phyloP scores from a whole-genome alignment of 1,139 yeast species.

The Kodamaea suecica region DNA sequence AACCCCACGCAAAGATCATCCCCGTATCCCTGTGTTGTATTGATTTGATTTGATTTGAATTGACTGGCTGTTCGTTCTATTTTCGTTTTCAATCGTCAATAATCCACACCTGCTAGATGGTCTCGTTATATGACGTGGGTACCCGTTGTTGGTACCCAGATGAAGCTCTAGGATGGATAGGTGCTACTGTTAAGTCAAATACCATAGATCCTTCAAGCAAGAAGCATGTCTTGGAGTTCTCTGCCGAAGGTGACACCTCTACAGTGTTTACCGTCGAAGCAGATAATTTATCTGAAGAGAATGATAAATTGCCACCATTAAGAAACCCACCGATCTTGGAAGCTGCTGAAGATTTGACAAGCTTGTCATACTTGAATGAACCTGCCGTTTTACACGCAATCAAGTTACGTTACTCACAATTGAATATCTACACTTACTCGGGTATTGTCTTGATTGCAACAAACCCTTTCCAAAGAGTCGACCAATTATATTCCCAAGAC shows the following conservation, averaged over 20 bases:
- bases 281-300: slow-evolving; percentile 46
- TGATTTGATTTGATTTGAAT: no score
- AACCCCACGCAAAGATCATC: no score
- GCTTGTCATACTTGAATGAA: slow-evolving; percentile 88
- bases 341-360: slow-evolving; percentile 91
- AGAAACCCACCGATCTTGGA: slow-evolving; percentile 93
- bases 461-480: slow-evolving; percentile 91
- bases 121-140: slow-evolving; percentile 33
- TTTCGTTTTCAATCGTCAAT: no score
- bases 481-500: slow-evolving; percentile 85
- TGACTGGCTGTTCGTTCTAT: no score
- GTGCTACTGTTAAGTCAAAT: slow-evolving; percentile 69
- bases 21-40: no score
- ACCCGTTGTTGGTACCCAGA: slow-evolving; percentile 96
- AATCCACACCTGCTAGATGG: slow-evolving; percentile 15
- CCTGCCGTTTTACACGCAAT: slow-evolving; percentile 97
- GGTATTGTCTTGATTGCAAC: slow-evolving; percentile 97
- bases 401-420: slow-evolving; percentile 80
- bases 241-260: slow-evolving; percentile 55
- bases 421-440: slow-evolving; percentile 90
- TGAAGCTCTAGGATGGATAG: slow-evolving; percentile 85
- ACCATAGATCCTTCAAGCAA: slow-evolving; percentile 42
- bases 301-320: slow-evolving; percentile 68
- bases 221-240: slow-evolving; percentile 57
- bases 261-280: slow-evolving; percentile 51